Conservation (phyloP, 2,329 filamentous ascomycete genomes). For the Huntiella abstrusa region DNA sequence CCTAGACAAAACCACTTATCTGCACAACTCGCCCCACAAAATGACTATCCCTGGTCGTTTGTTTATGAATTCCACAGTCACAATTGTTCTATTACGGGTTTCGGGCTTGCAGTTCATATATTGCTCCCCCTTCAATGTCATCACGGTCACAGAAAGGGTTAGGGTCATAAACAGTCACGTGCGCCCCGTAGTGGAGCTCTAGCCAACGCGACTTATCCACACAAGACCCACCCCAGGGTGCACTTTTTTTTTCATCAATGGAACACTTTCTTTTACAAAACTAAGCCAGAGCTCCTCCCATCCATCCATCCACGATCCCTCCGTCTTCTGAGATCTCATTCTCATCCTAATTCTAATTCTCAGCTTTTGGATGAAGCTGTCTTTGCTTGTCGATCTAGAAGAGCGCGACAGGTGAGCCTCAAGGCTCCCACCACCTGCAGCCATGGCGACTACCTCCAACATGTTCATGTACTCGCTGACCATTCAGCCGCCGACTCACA, state of each 20-base stretch:
- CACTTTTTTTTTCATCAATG: conserved; percentile 6
- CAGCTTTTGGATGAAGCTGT: conserved; percentile 12
- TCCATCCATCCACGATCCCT: background rate
- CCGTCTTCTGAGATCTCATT: background rate
- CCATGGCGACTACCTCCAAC: conserved; percentile 92
- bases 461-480: conserved; percentile 99
- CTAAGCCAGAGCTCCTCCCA: background rate
- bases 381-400: conserved; percentile 4
- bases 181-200: background rate
- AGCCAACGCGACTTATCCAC: background rate
- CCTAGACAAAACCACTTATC: too few relatives aligned
- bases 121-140: too few relatives aligned
- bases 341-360: conserved; percentile 5
- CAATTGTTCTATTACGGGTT: too few relatives aligned
- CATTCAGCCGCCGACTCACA: conserved; percentile 75
- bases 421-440: conserved; percentile 20
- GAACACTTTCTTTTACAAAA: conserved; percentile 1
- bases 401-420: conserved; percentile 12
- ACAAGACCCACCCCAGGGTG: conserved; percentile 4
- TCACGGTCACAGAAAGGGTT: too few relatives aligned
- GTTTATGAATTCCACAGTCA: too few relatives aligned
- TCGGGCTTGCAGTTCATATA: too few relatives aligned
- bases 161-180: too few relatives aligned
- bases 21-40: too few relatives aligned
- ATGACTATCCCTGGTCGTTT: too few relatives aligned